Base-by-base conservation (phyloP, 2,329 filamentous ascomycete genomes). In the Didymella glomerata region DNA sequence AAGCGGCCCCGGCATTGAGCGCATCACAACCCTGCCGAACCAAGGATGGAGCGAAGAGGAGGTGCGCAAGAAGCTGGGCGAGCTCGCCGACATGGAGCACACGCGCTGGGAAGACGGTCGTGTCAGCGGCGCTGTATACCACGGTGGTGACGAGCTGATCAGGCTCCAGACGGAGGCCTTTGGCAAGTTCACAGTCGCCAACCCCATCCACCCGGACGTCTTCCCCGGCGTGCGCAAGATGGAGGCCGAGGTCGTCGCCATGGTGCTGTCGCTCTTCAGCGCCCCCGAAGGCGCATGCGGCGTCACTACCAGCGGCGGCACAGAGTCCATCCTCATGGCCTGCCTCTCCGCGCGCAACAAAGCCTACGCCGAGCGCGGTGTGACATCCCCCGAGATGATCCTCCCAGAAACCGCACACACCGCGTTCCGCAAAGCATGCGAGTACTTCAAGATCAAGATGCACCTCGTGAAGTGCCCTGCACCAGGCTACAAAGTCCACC, bases 151-250 rank as follows among this genome's bases (percentile, higher is more conserved):
- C 38, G 88, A 90, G 44, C 80, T 99, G 68, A 80, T 95, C 61
- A 86, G 90, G 72, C 82, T 99, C 38, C 95, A 99, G 81, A 91
- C 91, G 6, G 92, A 97, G 76, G 94, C 95, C 0, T 98, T 94
- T 83, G 90, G 91, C 65, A 90, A 91, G 78, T 99, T 99, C 77
- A 94, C 93, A 49, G 95, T 99, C 28, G 86, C 93, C 38, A 99
- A 99, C 77, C 95, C 95, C 3, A 95, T 99, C 68, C 95, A 99
- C 77, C 95, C 95, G 7, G 95, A 99, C 79, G 94, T 99, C 42
- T 99, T 99, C 80, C 95, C 95, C 16, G 95, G 94, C 27, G 93
- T 99, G 51, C 85, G 95, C 71, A 99, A 99, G 86, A 99, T 99
- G 95, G 95, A 99, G 82, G 94, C 95, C 44, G 95, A 99, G 81